Conservation (phyloP, 208 protist genomes). For the Leishmania aethiopica region DNA sequence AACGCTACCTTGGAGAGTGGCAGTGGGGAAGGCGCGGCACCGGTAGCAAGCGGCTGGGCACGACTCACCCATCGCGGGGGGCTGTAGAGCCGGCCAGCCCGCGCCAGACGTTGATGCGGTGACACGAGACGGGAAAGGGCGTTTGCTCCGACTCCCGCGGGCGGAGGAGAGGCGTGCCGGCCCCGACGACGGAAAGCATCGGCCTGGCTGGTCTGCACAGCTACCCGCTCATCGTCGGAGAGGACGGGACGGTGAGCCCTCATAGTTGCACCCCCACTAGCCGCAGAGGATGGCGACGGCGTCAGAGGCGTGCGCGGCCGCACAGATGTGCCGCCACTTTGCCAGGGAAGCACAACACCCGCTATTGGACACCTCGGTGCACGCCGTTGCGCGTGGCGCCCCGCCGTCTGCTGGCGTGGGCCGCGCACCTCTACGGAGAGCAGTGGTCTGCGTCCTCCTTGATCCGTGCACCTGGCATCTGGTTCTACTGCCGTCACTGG, state of each 20-base stretch:
- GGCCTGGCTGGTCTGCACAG: not conserved
- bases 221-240: not conserved
- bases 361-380: not conserved
- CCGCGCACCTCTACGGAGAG: not conserved
- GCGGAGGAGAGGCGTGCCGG: slow-evolving; percentile 11
- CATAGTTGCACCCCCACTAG: not conserved
- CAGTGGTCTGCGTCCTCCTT: not conserved
- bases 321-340: not conserved
- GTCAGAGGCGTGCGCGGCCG: slow-evolving; percentile 9
- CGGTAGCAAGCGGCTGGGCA: not conserved
- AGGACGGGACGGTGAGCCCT: not conserved
- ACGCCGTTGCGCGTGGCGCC: not conserved
- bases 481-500: not conserved
- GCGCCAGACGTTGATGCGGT: not conserved
- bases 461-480: not conserved
- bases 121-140: not conserved
- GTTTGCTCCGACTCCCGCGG: not conserved
- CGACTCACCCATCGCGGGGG: slow-evolving; percentile 1
- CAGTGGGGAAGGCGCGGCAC: not conserved
- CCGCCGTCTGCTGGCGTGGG: not conserved
- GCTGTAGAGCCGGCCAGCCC: slow-evolving; percentile 11
- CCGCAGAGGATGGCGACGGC: not conserved
- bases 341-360: not conserved
- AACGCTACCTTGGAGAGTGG: not conserved
- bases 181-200: slow-evolving; percentile 13